Percentiles rank a stretch among this genome's conserved stretches.
Conservation (phyloP, 148 eudicot genomes). For the Persicaria maculosa region DNA sequence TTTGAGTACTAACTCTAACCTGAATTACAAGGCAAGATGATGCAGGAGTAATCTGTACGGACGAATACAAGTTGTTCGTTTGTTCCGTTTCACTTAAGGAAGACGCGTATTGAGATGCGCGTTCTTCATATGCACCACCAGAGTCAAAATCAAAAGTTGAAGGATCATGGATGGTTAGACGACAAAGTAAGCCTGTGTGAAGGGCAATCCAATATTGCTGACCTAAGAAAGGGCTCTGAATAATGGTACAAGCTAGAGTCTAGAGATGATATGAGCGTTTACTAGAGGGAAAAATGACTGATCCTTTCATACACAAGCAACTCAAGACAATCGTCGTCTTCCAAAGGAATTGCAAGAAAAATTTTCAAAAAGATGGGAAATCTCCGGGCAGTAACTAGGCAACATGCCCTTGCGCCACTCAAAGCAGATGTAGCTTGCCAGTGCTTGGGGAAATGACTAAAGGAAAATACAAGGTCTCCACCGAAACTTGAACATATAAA, state of each 20-base stretch:
- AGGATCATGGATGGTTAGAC: too few species aligned
- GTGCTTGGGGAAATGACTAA: neutral
- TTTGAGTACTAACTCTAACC: neutral
- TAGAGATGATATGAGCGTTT: too few species aligned
- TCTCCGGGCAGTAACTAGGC: neutral
- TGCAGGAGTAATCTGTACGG: too few species aligned
- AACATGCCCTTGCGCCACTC: neutral
- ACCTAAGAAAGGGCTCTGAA: neutral
- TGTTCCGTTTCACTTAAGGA: too few species aligned
- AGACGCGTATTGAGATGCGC: too few species aligned
- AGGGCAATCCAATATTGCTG: neutral
- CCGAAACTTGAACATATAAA: slow-evolving; percentile 10
- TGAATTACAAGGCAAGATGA: neutral
- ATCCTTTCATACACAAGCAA: neutral
- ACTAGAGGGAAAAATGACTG: neutral
- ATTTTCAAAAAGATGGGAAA: neutral
- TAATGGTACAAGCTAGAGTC: neutral
- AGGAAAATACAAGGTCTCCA: neutral
- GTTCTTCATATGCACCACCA: too few species aligned
- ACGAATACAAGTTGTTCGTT: too few species aligned
- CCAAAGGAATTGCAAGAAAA: neutral
- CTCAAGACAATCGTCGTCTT: neutral
- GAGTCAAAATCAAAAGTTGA: too few species aligned
- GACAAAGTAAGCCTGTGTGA: too few species aligned
- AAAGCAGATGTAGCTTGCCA: neutral